Evolutionary conservation across 495 filamentous ascomycete species (phyloP).

Genomic region (Annulohypoxylon bovei): DNA sequence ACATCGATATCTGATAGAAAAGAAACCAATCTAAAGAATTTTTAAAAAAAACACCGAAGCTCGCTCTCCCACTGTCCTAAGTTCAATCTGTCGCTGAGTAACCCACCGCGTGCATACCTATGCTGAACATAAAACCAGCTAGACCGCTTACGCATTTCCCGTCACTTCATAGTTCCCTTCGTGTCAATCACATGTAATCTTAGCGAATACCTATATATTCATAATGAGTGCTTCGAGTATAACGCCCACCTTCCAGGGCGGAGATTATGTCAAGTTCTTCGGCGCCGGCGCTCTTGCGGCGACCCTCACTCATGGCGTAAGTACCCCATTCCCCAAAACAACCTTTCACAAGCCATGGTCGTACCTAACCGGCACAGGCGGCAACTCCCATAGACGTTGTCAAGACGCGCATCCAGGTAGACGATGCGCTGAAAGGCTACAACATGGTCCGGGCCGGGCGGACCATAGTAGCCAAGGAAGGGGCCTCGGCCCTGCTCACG

Average conservation of each 20-base stretch:
- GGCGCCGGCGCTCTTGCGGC: conserved; percentile 87
- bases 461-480: conserved; percentile 75
- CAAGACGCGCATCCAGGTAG: conserved; percentile 82
- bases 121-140: neutral
- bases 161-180: neutral
- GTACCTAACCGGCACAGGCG: conserved; percentile 49
- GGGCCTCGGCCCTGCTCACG: conserved; percentile 76
- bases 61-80: neutral
- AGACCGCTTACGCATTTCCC: neutral
- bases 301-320: conserved; percentile 82
- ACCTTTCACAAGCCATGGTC: neutral
- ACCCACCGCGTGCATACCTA: conserved; percentile 8
- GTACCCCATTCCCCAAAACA: conserved; percentile 67
- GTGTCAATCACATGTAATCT: no score
- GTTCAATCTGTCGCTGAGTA: conserved; percentile 30
- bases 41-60: neutral
- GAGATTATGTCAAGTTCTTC: conserved; percentile 74
- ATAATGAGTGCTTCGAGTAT: conserved; percentile 33
- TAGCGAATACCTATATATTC: neutral
- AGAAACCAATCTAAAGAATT: neutral
- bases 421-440: conserved; percentile 76
- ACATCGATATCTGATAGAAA: neutral
- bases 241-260: conserved; percentile 42
- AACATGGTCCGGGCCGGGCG: conserved; percentile 77
- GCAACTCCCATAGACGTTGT: conserved; percentile 60